These are phyloP conservation scores for Phytophthora brassicae DNA, from an alignment of 352 stramenopile species.

Conservation along the genomic window DNA sequence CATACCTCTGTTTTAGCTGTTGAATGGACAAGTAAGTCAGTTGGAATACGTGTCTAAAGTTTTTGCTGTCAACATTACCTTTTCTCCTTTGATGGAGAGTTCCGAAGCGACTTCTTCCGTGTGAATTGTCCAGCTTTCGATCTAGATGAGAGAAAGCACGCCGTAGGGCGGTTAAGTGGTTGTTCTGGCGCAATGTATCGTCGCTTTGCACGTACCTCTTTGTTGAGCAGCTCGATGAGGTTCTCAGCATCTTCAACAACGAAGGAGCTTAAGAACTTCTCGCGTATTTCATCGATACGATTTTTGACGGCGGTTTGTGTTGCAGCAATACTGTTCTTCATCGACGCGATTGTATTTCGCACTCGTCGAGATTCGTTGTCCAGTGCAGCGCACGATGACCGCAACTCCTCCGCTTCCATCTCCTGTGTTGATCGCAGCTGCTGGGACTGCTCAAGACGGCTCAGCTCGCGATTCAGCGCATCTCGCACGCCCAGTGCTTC, in stretches of 20 bases:
- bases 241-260: slow-evolving; percentile 27
- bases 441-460: slow-evolving; percentile 5
- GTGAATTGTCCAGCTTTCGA: slow-evolving; percentile 13
- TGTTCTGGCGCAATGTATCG: not conserved
- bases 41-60: not conserved
- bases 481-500: slow-evolving; percentile 19
- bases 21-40: not conserved
- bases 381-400: slow-evolving; percentile 21
- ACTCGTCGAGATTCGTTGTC: slow-evolving; percentile 23
- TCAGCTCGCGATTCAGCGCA: slow-evolving; percentile 15
- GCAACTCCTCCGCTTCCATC: slow-evolving; percentile 24
- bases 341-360: not conserved
- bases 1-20: slow-evolving; percentile 31
- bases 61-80: slow-evolving; percentile 7
- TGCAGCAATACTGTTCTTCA: slow-evolving; percentile 13
- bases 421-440: slow-evolving; percentile 12
- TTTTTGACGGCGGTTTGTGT: slow-evolving; percentile 37
- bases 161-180: not conserved
- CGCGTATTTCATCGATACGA: slow-evolving; percentile 33
- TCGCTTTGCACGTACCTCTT: slow-evolving; percentile 28
- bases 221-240: slow-evolving; percentile 29
- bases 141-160: not conserved
- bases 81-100: slow-evolving; percentile 10
- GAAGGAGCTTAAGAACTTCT: slow-evolving; percentile 36
- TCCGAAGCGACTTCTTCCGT: slow-evolving; percentile 10